Evolutionary conservation across 805 yeast species (phyloP).

Genomic region (Candida railenensis): DNA sequence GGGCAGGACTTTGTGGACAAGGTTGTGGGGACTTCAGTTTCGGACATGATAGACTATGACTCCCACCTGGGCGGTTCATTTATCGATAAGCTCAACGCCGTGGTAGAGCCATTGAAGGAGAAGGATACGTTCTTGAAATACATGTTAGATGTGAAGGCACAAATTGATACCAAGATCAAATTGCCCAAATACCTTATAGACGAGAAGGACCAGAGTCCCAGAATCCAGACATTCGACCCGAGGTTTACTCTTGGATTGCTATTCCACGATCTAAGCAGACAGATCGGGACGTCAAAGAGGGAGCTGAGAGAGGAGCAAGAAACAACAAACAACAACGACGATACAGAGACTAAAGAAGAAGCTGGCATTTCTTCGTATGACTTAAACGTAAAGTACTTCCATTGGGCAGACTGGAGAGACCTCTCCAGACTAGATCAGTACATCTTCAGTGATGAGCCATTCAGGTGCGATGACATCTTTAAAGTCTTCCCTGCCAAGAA

Average conservation of each 20-base stretch:
- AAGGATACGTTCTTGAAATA: neutral
- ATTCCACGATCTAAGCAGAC: conserved; percentile 15
- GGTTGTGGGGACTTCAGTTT: too few relatives aligned
- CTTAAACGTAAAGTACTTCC: conserved; percentile 15
- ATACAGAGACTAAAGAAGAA: neutral
- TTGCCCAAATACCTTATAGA: conserved; percentile 15
- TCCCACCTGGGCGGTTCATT: neutral
- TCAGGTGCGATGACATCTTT: conserved; percentile 13
- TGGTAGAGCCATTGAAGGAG: neutral
- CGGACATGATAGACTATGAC: neutral
- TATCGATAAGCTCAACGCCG: neutral
- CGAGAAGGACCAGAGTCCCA: conserved; percentile 7
- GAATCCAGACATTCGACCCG: conserved; percentile 24
- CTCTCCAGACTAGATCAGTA: conserved; percentile 19
- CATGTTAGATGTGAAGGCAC: neutral
- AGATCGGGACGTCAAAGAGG: too few relatives aligned
- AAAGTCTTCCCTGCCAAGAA: conserved; percentile 17
- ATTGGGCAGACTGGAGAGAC: conserved; percentile 34
- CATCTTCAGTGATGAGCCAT: conserved; percentile 12
- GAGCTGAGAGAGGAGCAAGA: too few relatives aligned
- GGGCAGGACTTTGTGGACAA: too few relatives aligned
- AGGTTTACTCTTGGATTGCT: conserved; percentile 25
- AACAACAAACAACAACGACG: conserved; percentile 3
- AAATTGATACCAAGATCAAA: conserved; percentile 2
- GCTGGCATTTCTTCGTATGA: neutral